Percentiles rank a stretch among this genome's conserved stretches.
Conservation (phyloP, 352 stramenopile species). For the Globisporangium irregulare region DNA sequence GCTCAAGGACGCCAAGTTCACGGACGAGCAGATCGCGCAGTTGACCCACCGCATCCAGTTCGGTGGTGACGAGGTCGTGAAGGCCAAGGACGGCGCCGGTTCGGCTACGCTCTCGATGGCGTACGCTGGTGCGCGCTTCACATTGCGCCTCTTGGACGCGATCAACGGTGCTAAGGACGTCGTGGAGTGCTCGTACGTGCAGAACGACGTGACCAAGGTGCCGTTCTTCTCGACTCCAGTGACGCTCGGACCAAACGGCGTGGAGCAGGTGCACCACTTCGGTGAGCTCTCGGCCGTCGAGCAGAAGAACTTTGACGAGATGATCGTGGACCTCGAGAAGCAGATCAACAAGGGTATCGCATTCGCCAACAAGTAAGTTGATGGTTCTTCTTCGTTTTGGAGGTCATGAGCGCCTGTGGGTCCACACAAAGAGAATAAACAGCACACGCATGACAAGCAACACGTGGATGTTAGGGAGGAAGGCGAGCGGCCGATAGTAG, state of each 20-base stretch:
- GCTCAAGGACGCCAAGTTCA: slow-evolving; percentile 90
- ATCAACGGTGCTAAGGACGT: slow-evolving; percentile 94
- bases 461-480: neutral
- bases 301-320: slow-evolving; percentile 89
- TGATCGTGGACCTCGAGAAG: slow-evolving; percentile 83
- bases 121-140: slow-evolving; percentile 97
- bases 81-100: slow-evolving; percentile 95
- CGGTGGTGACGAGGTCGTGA: slow-evolving; percentile 95
- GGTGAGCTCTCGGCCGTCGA: slow-evolving; percentile 81
- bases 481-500: no score
- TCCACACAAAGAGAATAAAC: neutral
- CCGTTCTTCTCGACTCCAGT: slow-evolving; percentile 95
- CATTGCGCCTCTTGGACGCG: slow-evolving; percentile 90
- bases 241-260: slow-evolving; percentile 95
- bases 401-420: neutral
- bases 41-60: slow-evolving; percentile 97
- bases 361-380: slow-evolving; percentile 72
- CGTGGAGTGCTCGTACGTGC: slow-evolving; percentile 97
- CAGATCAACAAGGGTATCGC: slow-evolving; percentile 88
- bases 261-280: slow-evolving; percentile 94
- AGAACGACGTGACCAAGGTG: slow-evolving; percentile 94
- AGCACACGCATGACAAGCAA: neutral
- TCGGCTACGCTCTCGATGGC: slow-evolving; percentile 99
- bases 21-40: slow-evolving; percentile 91
- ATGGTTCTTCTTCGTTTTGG: neutral